Percentiles rank a stretch among this genome's conserved stretches.
phyloP scores from a whole-genome alignment of 2,329 filamentous ascomycete genomes.

The Stagonosporopsis vannaccii region DNA sequence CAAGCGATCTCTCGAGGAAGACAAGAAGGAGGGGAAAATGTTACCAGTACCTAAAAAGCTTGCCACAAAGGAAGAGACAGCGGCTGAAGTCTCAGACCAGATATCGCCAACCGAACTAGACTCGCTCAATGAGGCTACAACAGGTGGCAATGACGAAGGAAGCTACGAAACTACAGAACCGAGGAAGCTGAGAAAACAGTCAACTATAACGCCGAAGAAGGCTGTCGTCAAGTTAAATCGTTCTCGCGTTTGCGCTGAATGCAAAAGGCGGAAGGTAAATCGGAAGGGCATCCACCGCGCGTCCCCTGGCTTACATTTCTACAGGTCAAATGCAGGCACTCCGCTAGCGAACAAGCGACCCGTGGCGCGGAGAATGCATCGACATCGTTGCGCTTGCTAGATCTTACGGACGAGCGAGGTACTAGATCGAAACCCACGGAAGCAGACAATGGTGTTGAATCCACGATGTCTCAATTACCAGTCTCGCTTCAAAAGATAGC shows the following conservation, averaged over 20 bases:
- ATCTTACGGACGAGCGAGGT: neutral
- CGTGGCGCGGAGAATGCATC: neutral
- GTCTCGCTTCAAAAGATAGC: neutral
- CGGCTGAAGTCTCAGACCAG: neutral
- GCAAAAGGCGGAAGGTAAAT: slow-evolving; percentile 12
- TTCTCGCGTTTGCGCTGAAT: slow-evolving; percentile 1
- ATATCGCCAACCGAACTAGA: neutral
- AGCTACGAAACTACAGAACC: neutral
- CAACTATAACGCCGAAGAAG: neutral
- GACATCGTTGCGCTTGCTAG: neutral
- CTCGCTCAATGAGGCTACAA: neutral
- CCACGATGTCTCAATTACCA: neutral
- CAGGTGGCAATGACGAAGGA: neutral
- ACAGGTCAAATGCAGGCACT: slow-evolving; percentile 14
- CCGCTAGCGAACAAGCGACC: neutral
- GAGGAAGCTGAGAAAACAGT: neutral
- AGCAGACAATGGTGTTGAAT: neutral
- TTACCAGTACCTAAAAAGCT: slow-evolving; percentile 18
- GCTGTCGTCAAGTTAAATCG: neutral
- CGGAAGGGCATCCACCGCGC: too few species aligned
- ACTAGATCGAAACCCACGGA: neutral
- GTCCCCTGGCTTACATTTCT: neutral
- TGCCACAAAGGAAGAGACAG: neutral
- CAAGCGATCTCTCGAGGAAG: slow-evolving; percentile 22
- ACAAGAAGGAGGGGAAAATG: neutral